A percentile compares a stretch with the other conserved stretches of the same genome.
Evolutionary conservation across 768 basidiomycete genomes (phyloP).

Genomic region (Hygrophoropsis aurantiaca): DNA sequence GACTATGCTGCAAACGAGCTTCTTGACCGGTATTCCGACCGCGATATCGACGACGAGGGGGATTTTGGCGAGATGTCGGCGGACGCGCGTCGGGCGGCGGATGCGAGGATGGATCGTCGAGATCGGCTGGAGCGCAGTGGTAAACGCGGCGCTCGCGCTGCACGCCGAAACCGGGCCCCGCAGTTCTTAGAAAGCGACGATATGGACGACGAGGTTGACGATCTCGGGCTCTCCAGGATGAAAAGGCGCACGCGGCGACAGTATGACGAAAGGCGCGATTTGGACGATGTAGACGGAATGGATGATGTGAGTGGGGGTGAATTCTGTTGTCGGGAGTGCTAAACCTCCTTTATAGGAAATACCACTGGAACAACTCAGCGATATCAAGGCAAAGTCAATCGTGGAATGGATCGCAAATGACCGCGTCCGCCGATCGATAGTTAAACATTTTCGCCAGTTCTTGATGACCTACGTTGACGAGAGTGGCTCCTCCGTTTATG

Average conservation of each 20-base stretch:
- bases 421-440: conserved; percentile 85
- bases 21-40: conserved; percentile 86
- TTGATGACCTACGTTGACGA: conserved; percentile 96
- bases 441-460: conserved; percentile 92
- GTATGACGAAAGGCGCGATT: conserved; percentile 89
- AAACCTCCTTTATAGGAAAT: conserved; percentile 61
- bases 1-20: conserved; percentile 85
- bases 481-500: conserved; percentile 88
- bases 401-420: conserved; percentile 97
- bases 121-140: conserved; percentile 75
- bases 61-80: conserved; percentile 67
- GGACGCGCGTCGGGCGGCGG: conserved; percentile 76
- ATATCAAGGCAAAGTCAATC: conserved; percentile 97
- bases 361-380: conserved; percentile 92
- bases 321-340: background rate
- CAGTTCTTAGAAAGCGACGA: conserved; percentile 86
- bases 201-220: conserved; percentile 72
- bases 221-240: conserved; percentile 66
- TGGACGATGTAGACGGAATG: conserved; percentile 87
- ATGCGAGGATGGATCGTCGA: conserved; percentile 83
- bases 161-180: conserved; percentile 78
- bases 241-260: conserved; percentile 82
- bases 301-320: conserved; percentile 74
- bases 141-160: conserved; percentile 69
- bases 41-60: conserved; percentile 82